A percentile compares a stretch with the other conserved stretches of the same genome.
phyloP scores from a whole-genome alignment of 768 basidiomycete genomes.

The Nidularia sp. region DNA sequence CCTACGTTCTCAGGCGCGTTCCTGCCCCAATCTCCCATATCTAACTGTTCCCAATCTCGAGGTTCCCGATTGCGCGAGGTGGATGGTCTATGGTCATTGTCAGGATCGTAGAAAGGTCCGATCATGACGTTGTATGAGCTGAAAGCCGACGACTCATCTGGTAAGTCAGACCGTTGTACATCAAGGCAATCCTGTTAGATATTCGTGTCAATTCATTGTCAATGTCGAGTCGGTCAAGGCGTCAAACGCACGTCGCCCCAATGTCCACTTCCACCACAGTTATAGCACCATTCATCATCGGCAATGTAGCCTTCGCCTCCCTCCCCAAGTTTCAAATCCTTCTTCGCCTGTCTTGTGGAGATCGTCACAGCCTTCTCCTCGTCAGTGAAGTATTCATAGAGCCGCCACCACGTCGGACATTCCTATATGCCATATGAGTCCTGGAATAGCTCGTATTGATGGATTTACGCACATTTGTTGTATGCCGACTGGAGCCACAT shows the following conservation, averaged over 20 bases:
- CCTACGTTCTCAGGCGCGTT: conserved; percentile 59
- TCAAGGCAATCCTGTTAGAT: conserved; percentile 70
- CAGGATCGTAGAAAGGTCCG: conserved; percentile 62
- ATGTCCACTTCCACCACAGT: conserved; percentile 70
- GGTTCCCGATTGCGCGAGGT: conserved; percentile 24
- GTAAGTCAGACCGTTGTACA: conserved; percentile 32
- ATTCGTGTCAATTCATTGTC: no score
- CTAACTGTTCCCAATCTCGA: conserved; percentile 38
- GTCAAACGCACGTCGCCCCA: conserved; percentile 66
- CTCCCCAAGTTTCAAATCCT: conserved; percentile 47
- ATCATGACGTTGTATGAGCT: conserved; percentile 53
- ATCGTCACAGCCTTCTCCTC: conserved; percentile 44
- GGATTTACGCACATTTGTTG: conserved; percentile 48
- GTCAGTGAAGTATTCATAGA: conserved; percentile 68
- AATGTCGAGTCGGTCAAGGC: not conserved
- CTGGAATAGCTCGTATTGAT: not conserved
- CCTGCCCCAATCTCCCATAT: conserved; percentile 41
- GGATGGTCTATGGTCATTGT: conserved; percentile 20
- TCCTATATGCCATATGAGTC: conserved; percentile 40
- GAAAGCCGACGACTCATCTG: conserved; percentile 64
- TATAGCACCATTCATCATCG: conserved; percentile 76
- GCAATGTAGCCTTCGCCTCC: conserved; percentile 81
- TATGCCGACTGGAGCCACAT: conserved; percentile 64
- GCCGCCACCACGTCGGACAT: conserved; percentile 79
- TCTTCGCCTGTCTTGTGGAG: conserved; percentile 43